Evolutionary conservation across 1,284 basidiomycete genomes (phyloP).

Genomic region (Pyrrhoderma noxium): DNA sequence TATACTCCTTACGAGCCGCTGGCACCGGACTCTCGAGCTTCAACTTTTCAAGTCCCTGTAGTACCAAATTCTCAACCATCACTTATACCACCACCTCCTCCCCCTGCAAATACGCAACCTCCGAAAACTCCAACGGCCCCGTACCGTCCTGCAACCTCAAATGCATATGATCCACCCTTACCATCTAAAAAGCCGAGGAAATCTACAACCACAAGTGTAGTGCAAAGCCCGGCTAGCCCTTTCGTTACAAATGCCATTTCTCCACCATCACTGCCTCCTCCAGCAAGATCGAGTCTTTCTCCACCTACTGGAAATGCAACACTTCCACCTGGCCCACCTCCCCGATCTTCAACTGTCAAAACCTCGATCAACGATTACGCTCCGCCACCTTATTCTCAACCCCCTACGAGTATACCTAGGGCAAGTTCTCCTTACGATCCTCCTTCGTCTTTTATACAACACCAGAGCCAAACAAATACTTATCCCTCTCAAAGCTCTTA

Average conservation of each 20-base stretch:
- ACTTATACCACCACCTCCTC: background rate
- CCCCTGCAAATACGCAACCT: conserved; percentile 18
- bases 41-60: background rate
- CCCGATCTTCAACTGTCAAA: conserved; percentile 7
- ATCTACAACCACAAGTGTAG: conserved; percentile 28
- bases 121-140: conserved; percentile 21
- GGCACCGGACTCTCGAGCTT: background rate
- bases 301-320: background rate
- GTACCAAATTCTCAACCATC: conserved; percentile 11
- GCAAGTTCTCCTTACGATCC: conserved; percentile 11
- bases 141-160: conserved; percentile 55
- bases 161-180: conserved; percentile 78
- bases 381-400: conserved; percentile 1
- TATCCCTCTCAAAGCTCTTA: background rate
- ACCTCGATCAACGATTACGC: conserved; percentile 6
- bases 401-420: background rate
- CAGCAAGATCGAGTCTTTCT: background rate
- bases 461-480: background rate
- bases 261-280: conserved; percentile 19
- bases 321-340: background rate
- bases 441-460: background rate
- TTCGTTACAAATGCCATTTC: background rate
- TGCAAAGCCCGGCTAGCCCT: conserved; percentile 21
- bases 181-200: conserved; percentile 44
- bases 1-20: conserved; percentile 22